Base-by-base conservation (phyloP, 1,139 yeast species). In the Pichia sp. region DNA sequence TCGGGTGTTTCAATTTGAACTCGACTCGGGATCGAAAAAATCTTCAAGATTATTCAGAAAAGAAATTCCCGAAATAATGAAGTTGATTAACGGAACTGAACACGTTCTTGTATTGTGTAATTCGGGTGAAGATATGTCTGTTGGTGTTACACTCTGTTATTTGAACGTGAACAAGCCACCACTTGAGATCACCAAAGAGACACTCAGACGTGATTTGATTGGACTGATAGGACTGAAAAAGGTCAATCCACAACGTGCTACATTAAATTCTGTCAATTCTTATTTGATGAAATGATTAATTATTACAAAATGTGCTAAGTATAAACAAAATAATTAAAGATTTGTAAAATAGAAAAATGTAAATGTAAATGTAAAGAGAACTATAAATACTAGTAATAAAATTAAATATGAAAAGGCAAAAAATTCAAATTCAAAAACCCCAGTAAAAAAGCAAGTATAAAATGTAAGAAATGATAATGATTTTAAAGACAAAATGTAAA, bases 241-340 rank as follows among this genome's bases (percentile, higher is more conserved):
- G 40, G 78, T 78, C 9, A 86, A 87, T 52, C 96, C 96, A 0
- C 82, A 91, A 51, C 69, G 96, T 45, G 81, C 86, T 24, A 84
- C 94, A 0, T 67, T 88, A 36, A 93, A 85, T 55, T 53, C 65
- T 1, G 60, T 62, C 4, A 60, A 62, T 38, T 40, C 57, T 4
- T 60, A 34, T 43, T 38, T 62, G 31, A 51, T 62, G 58, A 57
- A 58, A 14, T 49, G 18, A 32, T 32, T 7, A 32, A 32, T 32
- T 7, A 9, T 14, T 30, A 30, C 7, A 9, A 30, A 9, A 14
- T 30, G 7, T 11, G 12, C 12, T 30, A 3, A 30, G n/a, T 12
- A 14, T 12, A 30, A 30, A 9, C n/a, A 30, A 30, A 5, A 11
- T 32, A 32, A n/a, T 15, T 6, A 15, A 32, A n/a, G 7, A 32